Conservation (phyloP, 345 rosid species). For the Gossypioides kirkii region DNA sequence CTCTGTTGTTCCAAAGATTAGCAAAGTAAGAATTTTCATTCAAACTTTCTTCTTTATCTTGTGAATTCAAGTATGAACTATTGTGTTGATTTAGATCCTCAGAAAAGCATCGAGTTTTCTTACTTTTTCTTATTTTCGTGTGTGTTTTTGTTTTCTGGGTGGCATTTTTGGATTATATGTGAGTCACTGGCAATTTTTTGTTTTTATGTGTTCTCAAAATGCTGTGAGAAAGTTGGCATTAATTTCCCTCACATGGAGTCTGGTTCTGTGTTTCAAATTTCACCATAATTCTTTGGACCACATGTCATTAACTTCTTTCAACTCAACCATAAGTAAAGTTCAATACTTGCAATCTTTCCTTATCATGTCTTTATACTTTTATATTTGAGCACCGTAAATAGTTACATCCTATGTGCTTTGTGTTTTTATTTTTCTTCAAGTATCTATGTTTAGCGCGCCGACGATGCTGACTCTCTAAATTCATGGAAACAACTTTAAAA, state of each 20-base stretch:
- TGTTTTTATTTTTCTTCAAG: too few species aligned
- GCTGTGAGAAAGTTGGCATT: conserved; percentile 24
- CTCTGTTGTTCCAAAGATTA: conserved; percentile 57
- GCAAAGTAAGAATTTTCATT: conserved; percentile 41
- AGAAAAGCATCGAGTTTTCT: not conserved
- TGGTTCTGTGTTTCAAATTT: conserved; percentile 17
- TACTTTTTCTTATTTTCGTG: not conserved
- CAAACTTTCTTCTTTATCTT: not conserved
- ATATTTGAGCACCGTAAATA: not conserved
- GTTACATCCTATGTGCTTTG: not conserved
- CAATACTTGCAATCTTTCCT: not conserved
- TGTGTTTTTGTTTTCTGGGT: not conserved
- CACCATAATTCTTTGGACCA: conserved; percentile 21
- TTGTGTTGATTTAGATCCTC: conserved; percentile 9
- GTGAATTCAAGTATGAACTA: conserved; percentile 20
- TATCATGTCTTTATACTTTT: not conserved
- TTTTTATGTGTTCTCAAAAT: conserved; percentile 13
- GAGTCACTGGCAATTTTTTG: conserved; percentile 13
- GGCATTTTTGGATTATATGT: conserved; percentile 9
- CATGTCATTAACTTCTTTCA: conserved; percentile 7
- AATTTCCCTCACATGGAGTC: conserved; percentile 27
- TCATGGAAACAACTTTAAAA: not conserved
- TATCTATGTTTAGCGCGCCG: too few species aligned
- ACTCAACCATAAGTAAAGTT: conserved; percentile 3
- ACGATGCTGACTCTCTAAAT: not conserved